These are phyloP conservation scores for Talaromyces amestolkiae DNA, from an alignment of 2,329 filamentous ascomycete species.

Conservation along the genomic window DNA sequence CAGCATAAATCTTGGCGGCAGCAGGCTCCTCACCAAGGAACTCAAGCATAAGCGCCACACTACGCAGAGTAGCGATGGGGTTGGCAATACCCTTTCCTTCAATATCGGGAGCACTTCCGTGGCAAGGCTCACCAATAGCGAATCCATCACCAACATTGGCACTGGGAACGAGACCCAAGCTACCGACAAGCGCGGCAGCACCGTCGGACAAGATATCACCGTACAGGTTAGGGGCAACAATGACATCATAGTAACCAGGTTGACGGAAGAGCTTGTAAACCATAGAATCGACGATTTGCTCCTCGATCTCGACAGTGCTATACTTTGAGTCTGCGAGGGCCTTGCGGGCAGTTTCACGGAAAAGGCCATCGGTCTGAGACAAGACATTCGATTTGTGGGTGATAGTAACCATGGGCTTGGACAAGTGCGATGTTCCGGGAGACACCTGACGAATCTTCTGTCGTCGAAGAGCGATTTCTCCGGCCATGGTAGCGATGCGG, in stretches of 20 bases:
- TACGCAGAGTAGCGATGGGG: constrained; percentile 90
- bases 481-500: constrained; percentile 89
- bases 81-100: constrained; percentile 91
- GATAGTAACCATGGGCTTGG: constrained; percentile 77
- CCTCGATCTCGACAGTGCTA: constrained; percentile 69
- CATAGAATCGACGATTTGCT: constrained; percentile 99
- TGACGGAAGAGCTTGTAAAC: constrained; percentile 99
- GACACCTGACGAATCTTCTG: constrained; percentile 69
- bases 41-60: constrained; percentile 91
- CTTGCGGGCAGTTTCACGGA: constrained; percentile 73
- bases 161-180: constrained; percentile 84
- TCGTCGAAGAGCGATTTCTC: constrained; percentile 85
- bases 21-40: constrained; percentile 85
- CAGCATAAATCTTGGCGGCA: constrained; percentile 83
- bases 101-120: constrained; percentile 94
- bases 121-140: constrained; percentile 96
- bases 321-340: constrained; percentile 69
- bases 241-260: constrained; percentile 92
- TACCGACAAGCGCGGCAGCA: constrained; percentile 88
- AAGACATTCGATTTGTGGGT: constrained; percentile 99
- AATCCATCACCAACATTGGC: constrained; percentile 94
- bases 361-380: constrained; percentile 92
- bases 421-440: constrained; percentile 54
- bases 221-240: constrained; percentile 96
- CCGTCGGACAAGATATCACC: constrained; percentile 96